Evolutionary conservation across 768 basidiomycete genomes (phyloP).

Genomic region (Collybiopsis luxurians): DNA sequence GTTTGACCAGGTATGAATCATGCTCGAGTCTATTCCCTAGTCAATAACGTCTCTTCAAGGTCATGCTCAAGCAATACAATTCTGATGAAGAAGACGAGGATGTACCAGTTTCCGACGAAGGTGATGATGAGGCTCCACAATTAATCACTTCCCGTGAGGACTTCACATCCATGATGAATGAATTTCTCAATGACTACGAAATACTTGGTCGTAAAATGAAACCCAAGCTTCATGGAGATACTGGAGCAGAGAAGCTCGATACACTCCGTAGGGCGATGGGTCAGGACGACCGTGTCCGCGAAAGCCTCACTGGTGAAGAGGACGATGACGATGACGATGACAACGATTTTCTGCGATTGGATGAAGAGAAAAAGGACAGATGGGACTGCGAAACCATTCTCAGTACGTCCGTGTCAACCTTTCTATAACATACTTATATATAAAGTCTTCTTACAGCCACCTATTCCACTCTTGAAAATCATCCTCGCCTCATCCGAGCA

Average conservation of each 20-base stretch:
- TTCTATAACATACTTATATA: not conserved
- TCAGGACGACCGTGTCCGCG: constrained; percentile 56
- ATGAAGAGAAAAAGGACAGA: constrained; percentile 63
- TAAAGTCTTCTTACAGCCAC: constrained; percentile 59
- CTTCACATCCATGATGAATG: constrained; percentile 88
- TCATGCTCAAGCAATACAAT: constrained; percentile 82
- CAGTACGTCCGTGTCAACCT: constrained; percentile 49
- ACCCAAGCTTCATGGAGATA: constrained; percentile 69
- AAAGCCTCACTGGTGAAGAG: constrained; percentile 39
- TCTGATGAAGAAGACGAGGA: constrained; percentile 42
- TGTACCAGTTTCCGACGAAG: constrained; percentile 29
- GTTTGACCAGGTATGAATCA: constrained; percentile 80
- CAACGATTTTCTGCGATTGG: constrained; percentile 37
- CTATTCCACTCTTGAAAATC: constrained; percentile 97
- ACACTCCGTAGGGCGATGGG: constrained; percentile 77
- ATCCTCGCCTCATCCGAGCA: constrained; percentile 83
- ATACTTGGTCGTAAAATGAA: constrained; percentile 85
- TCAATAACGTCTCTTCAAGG: constrained; percentile 25
- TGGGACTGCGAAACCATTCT: constrained; percentile 99
- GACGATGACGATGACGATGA: constrained; percentile 47
- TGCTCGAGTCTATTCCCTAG: not conserved
- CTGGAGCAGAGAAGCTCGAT: constrained; percentile 75
- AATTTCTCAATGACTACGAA: constrained; percentile 91
- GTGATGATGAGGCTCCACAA: constrained; percentile 65
- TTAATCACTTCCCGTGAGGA: constrained; percentile 83